phyloP scores from a whole-genome alignment of 2,329 filamentous ascomycete species.

The Paraconiothyrium sp. region DNA sequence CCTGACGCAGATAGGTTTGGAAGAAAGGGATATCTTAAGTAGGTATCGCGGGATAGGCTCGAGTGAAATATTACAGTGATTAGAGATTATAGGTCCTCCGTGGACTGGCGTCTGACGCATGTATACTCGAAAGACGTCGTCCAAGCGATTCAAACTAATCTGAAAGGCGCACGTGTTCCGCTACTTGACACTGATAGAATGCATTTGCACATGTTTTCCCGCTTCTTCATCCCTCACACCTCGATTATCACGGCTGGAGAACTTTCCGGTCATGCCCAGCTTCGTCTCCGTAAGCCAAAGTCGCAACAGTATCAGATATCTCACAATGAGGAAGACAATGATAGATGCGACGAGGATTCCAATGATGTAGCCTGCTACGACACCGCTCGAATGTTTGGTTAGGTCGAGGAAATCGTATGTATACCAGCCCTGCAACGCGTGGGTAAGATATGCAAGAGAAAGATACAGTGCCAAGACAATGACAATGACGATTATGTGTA shows the following conservation, averaged over 20 bases:
- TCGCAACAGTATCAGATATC: constrained; percentile 50
- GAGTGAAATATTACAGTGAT: neutral
- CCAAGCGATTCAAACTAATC: neutral
- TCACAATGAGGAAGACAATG: constrained; percentile 54
- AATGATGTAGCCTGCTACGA: constrained; percentile 72
- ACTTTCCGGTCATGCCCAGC: constrained; percentile 52
- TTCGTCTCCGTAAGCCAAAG: constrained; percentile 57
- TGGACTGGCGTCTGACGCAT: neutral
- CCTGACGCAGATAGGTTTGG: neutral
- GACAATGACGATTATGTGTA: constrained; percentile 74
- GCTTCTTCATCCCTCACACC: constrained; percentile 24
- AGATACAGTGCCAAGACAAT: constrained; percentile 78
- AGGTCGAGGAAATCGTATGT: constrained; percentile 80
- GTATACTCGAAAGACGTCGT: neutral
- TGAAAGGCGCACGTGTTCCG: neutral
- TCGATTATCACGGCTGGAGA: constrained; percentile 24
- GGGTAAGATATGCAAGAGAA: constrained; percentile 76
- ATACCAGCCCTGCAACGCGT: constrained; percentile 76
- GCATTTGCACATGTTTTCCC: constrained; percentile 32
- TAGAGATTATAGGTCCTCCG: neutral
- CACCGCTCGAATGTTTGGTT: constrained; percentile 56
- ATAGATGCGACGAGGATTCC: constrained; percentile 53
- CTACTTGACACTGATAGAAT: constrained; percentile 31
- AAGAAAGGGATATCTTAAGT: neutral
- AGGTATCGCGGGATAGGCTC: neutral